Conservation (phyloP, 352 stramenopile genomes). For the Globisporangium emineosum region DNA sequence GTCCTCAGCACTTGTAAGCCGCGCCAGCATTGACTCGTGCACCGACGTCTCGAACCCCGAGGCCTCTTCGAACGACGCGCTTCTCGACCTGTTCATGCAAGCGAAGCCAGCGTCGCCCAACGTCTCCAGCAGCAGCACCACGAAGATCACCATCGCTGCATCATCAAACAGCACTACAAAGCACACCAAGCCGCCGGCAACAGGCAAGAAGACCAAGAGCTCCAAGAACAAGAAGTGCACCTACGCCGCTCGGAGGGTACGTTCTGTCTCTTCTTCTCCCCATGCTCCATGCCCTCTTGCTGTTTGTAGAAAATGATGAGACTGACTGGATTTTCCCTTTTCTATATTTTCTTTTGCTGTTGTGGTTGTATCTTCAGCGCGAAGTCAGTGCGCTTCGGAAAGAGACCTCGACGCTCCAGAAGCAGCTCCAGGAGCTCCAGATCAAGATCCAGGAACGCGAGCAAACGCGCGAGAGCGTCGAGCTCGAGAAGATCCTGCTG, state of each 20-base stretch:
- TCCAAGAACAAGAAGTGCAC: conserved; percentile 60
- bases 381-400: conserved; percentile 42
- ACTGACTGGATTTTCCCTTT: conserved; percentile 10
- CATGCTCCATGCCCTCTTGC: background rate
- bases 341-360: conserved; percentile 12
- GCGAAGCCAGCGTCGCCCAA: background rate
- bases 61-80: background rate
- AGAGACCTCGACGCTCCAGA: conserved; percentile 34
- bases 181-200: conserved; percentile 14
- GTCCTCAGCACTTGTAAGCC: background rate
- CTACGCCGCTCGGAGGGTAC: conserved; percentile 48
- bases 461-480: conserved; percentile 20
- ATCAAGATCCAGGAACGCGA: conserved; percentile 12
- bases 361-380: conserved; percentile 23
- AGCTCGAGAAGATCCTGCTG: conserved; percentile 28
- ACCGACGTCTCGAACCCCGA: background rate
- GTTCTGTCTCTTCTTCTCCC: conserved; percentile 5
- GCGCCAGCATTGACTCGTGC: background rate
- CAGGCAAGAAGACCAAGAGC: conserved; percentile 23
- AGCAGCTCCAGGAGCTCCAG: conserved; percentile 31
- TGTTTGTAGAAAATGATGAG: background rate
- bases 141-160: background rate
- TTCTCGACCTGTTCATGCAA: conserved; percentile 15
- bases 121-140: background rate
- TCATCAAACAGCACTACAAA: background rate